Conservation (phyloP, 139 green algal genomes). For the Nannochloris sp. region DNA sequence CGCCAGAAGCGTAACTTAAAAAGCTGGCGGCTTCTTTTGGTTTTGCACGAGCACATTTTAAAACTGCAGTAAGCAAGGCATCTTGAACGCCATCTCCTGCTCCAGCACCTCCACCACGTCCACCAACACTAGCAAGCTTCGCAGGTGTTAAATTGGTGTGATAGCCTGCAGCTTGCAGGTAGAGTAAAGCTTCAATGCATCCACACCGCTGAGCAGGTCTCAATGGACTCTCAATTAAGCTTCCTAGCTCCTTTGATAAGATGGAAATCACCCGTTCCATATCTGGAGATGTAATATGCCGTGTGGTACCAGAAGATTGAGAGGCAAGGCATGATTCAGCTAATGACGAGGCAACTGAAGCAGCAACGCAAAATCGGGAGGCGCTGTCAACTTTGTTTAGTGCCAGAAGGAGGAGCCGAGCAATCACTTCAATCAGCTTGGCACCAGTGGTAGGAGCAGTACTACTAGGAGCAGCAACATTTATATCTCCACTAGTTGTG, state of each 20-base stretch:
- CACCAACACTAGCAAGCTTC: constrained; percentile 13
- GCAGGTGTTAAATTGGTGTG: constrained; percentile 16
- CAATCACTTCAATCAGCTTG: constrained; percentile 30
- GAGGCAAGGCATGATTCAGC: constrained; percentile 28
- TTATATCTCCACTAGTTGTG: too few relatives aligned
- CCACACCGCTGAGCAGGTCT: constrained; percentile 27
- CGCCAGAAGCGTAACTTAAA: constrained; percentile 46
- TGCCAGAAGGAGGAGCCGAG: constrained; percentile 27
- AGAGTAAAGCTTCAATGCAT: constrained; percentile 47
- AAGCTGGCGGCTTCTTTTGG: constrained; percentile 40
- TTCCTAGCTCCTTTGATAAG: constrained; percentile 13
- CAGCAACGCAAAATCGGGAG: constrained; percentile 17
- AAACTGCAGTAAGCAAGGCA: constrained; percentile 25
- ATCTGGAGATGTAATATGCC: constrained; percentile 9
- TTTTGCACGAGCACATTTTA: constrained; percentile 38
- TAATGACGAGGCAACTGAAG: constrained; percentile 6
- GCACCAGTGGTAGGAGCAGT: neutral
- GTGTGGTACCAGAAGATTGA: neutral
- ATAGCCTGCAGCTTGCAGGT: constrained; percentile 32
- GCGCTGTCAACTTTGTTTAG: constrained; percentile 21
- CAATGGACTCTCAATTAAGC: constrained; percentile 22
- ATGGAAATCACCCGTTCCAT: constrained; percentile 13
- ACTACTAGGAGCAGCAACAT: neutral
- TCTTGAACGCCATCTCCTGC: constrained; percentile 19
- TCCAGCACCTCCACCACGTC: constrained; percentile 7